Base-by-base conservation (phyloP, 176 grass and related monocot species). In the Triticum turgidum region DNA sequence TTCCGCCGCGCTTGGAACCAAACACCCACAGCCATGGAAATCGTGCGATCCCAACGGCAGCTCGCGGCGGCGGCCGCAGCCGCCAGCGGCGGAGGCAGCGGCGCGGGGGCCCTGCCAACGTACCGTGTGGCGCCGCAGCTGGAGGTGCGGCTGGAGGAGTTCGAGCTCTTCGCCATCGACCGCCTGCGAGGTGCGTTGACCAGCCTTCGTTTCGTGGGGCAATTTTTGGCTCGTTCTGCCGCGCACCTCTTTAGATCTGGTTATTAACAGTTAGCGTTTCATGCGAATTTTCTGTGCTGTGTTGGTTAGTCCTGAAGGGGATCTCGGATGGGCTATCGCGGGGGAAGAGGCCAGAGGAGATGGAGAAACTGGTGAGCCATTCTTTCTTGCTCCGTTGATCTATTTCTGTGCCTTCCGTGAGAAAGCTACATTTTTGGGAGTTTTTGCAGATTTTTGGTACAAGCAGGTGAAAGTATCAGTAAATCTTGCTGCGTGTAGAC, bases 91-190 rank as follows among this genome's bases (percentile, higher is more conserved):
- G 82, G 63, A 10, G 61, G 69, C 11, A 47, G 72, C 18, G 35
- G 77, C 2, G 8, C 52, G 10, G 42, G 88, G 15, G 83, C 11
- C 47, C 90, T 99, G 61, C 90, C 97, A 13, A 84, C 91, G 58
- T 99, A 99, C 85, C 91, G 91, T 21, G 83, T 78, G 42, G 92
- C 94, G 62, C 97, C 97, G 15, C 82, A 88, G 56, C 84, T 99
- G 49, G 94, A 98, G 82, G 94, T 98, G 38, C 90, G 97, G 29
- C 70, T 96, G 49, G 94, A 98, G 77, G 97, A 98, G 87, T 98
- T 98, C 69, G 97, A 96, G 85, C 92, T 89, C 65, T 99, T 88
- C 83, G 92, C 97, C 54, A 94, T 99, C 85, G 92, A 96, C 80
- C 94, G 97, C 87, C 97, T 96, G 82, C 88, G 92, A 63, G 97